phyloP scores from a whole-genome alignment of 1,284 basidiomycete species.

The Melampsora americana region DNA sequence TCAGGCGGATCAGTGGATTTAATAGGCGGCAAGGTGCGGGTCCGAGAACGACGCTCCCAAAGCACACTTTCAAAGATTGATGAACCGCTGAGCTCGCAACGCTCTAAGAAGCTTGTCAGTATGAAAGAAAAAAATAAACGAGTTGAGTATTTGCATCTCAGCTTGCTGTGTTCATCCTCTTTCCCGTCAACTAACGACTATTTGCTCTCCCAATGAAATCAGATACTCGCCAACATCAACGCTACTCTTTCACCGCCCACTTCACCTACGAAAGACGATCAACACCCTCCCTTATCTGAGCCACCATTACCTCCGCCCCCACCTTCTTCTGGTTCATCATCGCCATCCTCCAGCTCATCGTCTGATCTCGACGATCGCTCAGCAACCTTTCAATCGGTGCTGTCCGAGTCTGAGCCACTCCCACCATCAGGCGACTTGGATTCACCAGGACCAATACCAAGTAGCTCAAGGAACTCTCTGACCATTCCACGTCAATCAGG shows the following conservation, averaged over 20 bases:
- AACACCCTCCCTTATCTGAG: not conserved
- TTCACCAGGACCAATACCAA: not conserved
- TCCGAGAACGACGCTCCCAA: not conserved
- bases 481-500: constrained; percentile 8
- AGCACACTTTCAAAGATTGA: constrained; percentile 4
- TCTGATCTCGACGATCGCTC: not conserved
- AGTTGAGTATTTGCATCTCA: constrained; percentile 13
- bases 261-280: not conserved
- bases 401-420: not conserved
- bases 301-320: constrained; percentile 18
- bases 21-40: not conserved
- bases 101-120: constrained; percentile 22
- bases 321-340: constrained; percentile 3
- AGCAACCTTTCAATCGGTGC: not conserved
- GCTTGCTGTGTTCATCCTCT: not conserved
- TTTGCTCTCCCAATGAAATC: not conserved
- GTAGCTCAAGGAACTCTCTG: constrained; percentile 3
- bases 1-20: not conserved
- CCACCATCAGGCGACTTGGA: not conserved
- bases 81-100: not conserved
- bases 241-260: constrained; percentile 17
- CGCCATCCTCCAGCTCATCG: constrained; percentile 12
- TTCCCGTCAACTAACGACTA: not conserved
- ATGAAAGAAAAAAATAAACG: constrained; percentile 39
- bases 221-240: constrained; percentile 40